Percentiles rank a stretch among this genome's conserved stretches.
Conservation (phyloP, 176 grass and related monocot species). For the Alloteropsis semialata region DNA sequence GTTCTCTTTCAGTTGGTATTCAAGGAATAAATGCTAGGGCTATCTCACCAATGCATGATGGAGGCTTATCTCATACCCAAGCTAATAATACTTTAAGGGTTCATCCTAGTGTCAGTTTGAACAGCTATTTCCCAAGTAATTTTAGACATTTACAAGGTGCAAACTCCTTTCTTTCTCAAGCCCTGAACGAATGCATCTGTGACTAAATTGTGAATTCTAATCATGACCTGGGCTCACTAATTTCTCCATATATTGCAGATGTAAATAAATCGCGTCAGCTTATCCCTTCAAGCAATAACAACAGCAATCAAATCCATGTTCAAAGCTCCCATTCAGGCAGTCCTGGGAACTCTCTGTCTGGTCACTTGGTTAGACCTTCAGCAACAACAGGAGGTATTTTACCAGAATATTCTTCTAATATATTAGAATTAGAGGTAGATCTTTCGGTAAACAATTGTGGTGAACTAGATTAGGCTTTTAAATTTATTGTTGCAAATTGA, state of each 20-base stretch:
- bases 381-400: constrained; percentile 34
- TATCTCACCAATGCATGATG: constrained; percentile 48
- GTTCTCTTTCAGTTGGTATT: constrained; percentile 49
- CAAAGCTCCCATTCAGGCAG: constrained; percentile 35
- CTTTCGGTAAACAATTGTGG: neutral
- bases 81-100: constrained; percentile 37
- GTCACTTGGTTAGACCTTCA: constrained; percentile 39
- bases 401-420: neutral
- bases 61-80: constrained; percentile 35
- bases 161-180: constrained; percentile 37
- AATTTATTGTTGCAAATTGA: constrained; percentile 4
- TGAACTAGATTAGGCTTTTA: neutral
- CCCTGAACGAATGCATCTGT: constrained; percentile 41
- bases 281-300: constrained; percentile 31
- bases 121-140: constrained; percentile 43
- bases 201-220: constrained; percentile 56
- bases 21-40: constrained; percentile 43
- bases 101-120: constrained; percentile 31
- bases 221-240: constrained; percentile 55
- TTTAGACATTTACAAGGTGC: constrained; percentile 43
- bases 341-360: constrained; percentile 26
- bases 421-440: neutral
- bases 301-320: constrained; percentile 24
- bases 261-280: constrained; percentile 42
- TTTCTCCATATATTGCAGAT: constrained; percentile 43